phyloP scores from a whole-genome alignment of 371 early-diverging fungal species.

The Lichtheimia ramosa region DNA sequence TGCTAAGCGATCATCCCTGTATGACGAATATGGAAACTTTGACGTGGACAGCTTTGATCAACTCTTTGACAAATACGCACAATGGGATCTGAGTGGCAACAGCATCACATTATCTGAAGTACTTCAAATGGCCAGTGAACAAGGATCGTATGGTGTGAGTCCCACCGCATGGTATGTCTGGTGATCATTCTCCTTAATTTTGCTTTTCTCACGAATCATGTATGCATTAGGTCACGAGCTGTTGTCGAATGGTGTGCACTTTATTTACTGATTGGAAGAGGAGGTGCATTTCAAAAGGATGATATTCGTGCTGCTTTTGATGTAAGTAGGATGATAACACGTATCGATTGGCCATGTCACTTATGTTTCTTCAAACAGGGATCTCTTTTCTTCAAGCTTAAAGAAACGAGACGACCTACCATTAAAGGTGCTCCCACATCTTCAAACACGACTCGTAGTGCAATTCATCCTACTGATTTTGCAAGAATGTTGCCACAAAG shows the following conservation, averaged over 20 bases:
- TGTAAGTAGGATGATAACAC: slow-evolving; percentile 28
- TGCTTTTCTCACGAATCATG: neutral
- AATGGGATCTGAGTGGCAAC: slow-evolving; percentile 26
- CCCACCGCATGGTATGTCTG: slow-evolving; percentile 16
- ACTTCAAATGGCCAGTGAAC: slow-evolving; percentile 20
- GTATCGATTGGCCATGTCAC: neutral
- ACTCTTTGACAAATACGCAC: slow-evolving; percentile 32
- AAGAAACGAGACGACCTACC: neutral
- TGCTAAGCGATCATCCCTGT: neutral
- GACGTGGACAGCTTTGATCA: slow-evolving; percentile 28
- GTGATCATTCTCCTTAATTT: neutral
- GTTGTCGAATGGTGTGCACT: slow-evolving; percentile 27
- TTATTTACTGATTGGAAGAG: slow-evolving; percentile 39
- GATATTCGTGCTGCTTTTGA: slow-evolving; percentile 37
- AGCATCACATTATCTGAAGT: slow-evolving; percentile 33
- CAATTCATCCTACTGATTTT: too few species aligned
- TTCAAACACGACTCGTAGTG: too few species aligned
- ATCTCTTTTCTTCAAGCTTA: slow-evolving; percentile 14
- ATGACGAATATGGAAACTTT: slow-evolving; percentile 31
- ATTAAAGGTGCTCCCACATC: neutral
- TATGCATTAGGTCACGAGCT: slow-evolving; percentile 18
- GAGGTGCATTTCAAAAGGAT: slow-evolving; percentile 23
- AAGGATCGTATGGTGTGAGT: slow-evolving; percentile 8
- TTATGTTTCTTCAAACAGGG: slow-evolving; percentile 8
- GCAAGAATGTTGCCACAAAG: slow-evolving; percentile 1